Evolutionary conservation across 2,329 filamentous ascomycete species (phyloP), one percentile per base, ranked within the genome.

Genomic region (Cytospora piceicola): DNA sequence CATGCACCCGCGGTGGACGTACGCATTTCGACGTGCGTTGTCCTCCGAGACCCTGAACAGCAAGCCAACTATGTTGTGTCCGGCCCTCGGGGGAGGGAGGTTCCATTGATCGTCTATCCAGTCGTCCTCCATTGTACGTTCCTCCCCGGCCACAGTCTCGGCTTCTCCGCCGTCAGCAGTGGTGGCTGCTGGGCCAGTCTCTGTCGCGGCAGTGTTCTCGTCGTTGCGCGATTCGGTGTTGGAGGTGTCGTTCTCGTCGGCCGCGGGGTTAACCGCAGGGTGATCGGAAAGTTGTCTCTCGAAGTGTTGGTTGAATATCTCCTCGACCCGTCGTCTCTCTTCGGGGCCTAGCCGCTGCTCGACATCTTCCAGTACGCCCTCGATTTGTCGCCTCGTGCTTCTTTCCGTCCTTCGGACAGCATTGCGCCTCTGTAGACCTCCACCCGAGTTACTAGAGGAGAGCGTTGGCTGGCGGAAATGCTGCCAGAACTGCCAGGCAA

Each of bases 31-130:
- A 64, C 90, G 87, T 1, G 94, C 93, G 74, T 97, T 94, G 70
- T 98, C 93, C 76, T 97, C 94, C 0, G 94, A 96, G 56, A 98
- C 96, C 66, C 94, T 88, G 74, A 97, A 98, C 0, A 98, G 83
- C 2, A 97, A 82, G 68, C 89, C 92, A 55, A 96, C 90, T 58
- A 96, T 88, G 67, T 93, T 94, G 73, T 95, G 91, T 8, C 91
- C 92, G 39, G 80, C 85, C 65, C 82, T 81, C 67, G 82, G 81
- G 36, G 79, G 74, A 63, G 79, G 75, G 64, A 76, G 75, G 20
- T 74, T 75, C 66, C 66, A 68, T 63, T 72, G 68, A 46, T 75
- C 72, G 27, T 85, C 82, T 76, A 80, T 84, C 83, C 83, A 86
- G 65, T 84, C 82, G 59, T 83, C 81, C 4, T 78, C 76, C 34